phyloP scores from a whole-genome alignment of 1,284 basidiomycete genomes.

The Athelia psychrophila region DNA sequence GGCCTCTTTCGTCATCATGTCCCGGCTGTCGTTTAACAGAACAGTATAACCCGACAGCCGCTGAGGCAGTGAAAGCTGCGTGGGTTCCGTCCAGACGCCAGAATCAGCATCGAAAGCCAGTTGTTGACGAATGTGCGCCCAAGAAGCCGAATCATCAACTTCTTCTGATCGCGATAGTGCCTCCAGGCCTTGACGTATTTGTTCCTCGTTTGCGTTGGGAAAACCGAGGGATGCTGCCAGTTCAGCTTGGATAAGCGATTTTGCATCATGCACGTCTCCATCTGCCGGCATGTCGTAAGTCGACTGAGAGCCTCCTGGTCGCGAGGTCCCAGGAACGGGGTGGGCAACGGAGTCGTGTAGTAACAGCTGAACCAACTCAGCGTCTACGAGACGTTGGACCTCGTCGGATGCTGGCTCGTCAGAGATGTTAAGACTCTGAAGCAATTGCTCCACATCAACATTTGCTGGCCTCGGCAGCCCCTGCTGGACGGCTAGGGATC shows the following conservation, averaged over 20 bases:
- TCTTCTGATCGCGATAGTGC: constrained; percentile 60
- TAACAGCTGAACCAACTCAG: constrained; percentile 79
- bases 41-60: constrained; percentile 64
- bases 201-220: constrained; percentile 77
- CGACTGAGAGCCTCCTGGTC: constrained; percentile 73
- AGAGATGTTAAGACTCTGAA: constrained; percentile 55
- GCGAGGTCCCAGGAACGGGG: constrained; percentile 87
- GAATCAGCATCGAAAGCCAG: constrained; percentile 62
- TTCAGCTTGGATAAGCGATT: constrained; percentile 74
- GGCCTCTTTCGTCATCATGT: constrained; percentile 82
- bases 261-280: constrained; percentile 73
- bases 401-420: constrained; percentile 43
- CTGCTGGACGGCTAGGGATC: constrained; percentile 81
- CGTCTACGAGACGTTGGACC: constrained; percentile 69
- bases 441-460: constrained; percentile 68
- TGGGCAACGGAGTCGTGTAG: constrained; percentile 88
- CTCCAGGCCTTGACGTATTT: constrained; percentile 73
- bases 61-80: constrained; percentile 51
- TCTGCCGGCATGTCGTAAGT: constrained; percentile 79
- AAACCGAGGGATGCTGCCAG: constrained; percentile 81
- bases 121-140: constrained; percentile 60
- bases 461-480: constrained; percentile 86
- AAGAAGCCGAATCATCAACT: constrained; percentile 57
- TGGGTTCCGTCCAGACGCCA: constrained; percentile 68
- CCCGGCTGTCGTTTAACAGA: constrained; percentile 63